A percentile compares a stretch with the other conserved stretches of the same genome.
These are phyloP conservation scores for Henningerozyma blattae DNA, from an alignment of 805 yeast species.

Conservation along the genomic window DNA sequence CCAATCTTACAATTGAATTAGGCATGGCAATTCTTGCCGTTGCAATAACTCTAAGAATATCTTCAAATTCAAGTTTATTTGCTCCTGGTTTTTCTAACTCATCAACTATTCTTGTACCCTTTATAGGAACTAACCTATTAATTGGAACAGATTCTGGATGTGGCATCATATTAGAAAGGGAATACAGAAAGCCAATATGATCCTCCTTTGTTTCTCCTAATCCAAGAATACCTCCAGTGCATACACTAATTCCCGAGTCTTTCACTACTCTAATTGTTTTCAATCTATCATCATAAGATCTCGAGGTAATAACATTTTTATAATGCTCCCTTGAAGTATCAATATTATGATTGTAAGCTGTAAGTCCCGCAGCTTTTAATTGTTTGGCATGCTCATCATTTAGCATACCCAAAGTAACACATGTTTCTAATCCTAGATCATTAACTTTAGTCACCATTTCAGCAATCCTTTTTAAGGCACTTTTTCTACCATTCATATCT, in stretches of 20 bases:
- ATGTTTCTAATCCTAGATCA: conserved; percentile 59
- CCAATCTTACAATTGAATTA: conserved; percentile 52
- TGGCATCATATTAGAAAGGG: conserved; percentile 52
- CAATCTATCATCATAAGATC: conserved; percentile 62
- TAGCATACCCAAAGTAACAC: conserved; percentile 76
- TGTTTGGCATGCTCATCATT: conserved; percentile 47
- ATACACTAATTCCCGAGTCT: conserved; percentile 50
- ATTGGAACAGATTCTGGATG: conserved; percentile 81
- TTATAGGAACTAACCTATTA: conserved; percentile 63
- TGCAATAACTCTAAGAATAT: conserved; percentile 56
- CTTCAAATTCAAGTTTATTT: conserved; percentile 44
- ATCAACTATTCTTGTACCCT: conserved; percentile 65
- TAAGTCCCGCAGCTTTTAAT: conserved; percentile 57
- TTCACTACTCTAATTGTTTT: conserved; percentile 54
- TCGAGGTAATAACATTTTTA: conserved; percentile 57
- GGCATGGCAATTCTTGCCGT: conserved; percentile 74
- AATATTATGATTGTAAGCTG: conserved; percentile 73
- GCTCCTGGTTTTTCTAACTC: conserved; percentile 32
- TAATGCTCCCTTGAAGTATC: conserved; percentile 74
- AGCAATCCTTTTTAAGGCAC: conserved; percentile 47
- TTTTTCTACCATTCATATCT: conserved; percentile 68
- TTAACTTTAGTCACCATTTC: conserved; percentile 56
- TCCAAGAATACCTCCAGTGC: conserved; percentile 74
- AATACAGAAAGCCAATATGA: conserved; percentile 54
- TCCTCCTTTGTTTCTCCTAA: conserved; percentile 65